Evolutionary conservation across 148 eudicot species (phyloP).

Genomic region (Rhododendron ovatum): DNA sequence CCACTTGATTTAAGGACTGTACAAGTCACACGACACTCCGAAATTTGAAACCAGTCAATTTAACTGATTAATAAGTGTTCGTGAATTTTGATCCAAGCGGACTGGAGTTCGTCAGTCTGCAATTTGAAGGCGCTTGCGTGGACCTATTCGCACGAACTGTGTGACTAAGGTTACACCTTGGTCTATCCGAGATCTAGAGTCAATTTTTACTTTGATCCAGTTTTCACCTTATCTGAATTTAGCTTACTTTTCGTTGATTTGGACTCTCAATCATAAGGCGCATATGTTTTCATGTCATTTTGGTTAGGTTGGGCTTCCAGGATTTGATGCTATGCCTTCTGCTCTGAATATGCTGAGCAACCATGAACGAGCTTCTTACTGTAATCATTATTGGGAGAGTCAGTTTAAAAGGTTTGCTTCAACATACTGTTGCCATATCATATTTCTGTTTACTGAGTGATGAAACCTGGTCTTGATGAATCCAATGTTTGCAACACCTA

Average conservation of each 20-base stretch:
- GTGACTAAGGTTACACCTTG: background rate
- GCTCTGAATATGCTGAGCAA: slow-evolving; percentile 92
- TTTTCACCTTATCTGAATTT: background rate
- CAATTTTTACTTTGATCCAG: background rate
- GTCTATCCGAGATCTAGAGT: slow-evolving; percentile 1
- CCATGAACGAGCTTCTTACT: slow-evolving; percentile 94
- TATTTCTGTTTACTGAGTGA: background rate
- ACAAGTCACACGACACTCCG: background rate
- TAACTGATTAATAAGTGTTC: background rate
- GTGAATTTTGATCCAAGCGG: background rate
- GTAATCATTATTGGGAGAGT: slow-evolving; percentile 93
- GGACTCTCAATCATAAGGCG: background rate
- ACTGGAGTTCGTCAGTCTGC: background rate
- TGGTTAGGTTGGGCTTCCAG: slow-evolving; percentile 91
- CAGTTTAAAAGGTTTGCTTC: slow-evolving; percentile 81
- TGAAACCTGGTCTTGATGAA: background rate
- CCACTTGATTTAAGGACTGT: background rate
- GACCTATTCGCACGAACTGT: background rate
- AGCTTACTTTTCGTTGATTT: background rate
- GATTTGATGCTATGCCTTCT: slow-evolving; percentile 97
- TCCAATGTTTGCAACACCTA: background rate
- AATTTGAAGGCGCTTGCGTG: background rate
- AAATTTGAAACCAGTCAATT: background rate
- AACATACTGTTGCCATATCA: background rate
- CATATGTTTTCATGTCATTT: slow-evolving; percentile 8